phyloP scores from a whole-genome alignment of 2,329 filamentous ascomycete genomes.

The Epicoccum sorghinum region DNA sequence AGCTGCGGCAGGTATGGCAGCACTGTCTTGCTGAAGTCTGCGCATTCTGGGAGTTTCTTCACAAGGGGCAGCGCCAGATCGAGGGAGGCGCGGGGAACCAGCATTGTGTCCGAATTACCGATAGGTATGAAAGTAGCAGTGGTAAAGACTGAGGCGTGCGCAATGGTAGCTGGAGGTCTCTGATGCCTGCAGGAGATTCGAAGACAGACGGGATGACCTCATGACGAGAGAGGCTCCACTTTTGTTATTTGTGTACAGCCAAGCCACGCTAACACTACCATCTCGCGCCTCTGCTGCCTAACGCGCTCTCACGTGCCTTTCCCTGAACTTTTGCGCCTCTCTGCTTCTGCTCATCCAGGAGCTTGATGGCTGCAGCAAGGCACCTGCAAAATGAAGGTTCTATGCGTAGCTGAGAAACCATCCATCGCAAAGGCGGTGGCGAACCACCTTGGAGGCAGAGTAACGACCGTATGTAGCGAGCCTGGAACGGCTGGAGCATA shows the following conservation, averaged over 20 bases:
- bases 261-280: conserved; percentile 4
- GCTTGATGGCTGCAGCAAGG: conserved; percentile 12
- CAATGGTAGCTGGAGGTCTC: not conserved
- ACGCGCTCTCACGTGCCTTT: conserved; percentile 47
- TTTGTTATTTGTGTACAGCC: conserved; percentile 6
- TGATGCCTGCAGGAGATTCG: not conserved
- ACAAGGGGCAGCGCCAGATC: conserved; percentile 69
- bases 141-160: not conserved
- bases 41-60: conserved; percentile 73
- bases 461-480: conserved; percentile 64
- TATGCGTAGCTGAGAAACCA: conserved; percentile 86
- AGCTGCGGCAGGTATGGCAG: conserved; percentile 76
- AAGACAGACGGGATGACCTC: conserved; percentile 29
- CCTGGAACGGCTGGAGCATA: not conserved
- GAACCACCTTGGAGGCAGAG: conserved; percentile 82
- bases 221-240: conserved; percentile 13
- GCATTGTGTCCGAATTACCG: conserved; percentile 51
- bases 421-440: conserved; percentile 96
- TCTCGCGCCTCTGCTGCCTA: conserved; percentile 27
- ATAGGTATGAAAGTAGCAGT: not conserved
- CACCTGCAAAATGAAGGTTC: conserved; percentile 55
- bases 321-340: conserved; percentile 8
- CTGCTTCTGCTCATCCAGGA: conserved; percentile 1
- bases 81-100: conserved; percentile 32
- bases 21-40: conserved; percentile 76